Evolutionary conservation across 441 rosid species (phyloP).

Genomic region (Adansonia rubrostipa): DNA sequence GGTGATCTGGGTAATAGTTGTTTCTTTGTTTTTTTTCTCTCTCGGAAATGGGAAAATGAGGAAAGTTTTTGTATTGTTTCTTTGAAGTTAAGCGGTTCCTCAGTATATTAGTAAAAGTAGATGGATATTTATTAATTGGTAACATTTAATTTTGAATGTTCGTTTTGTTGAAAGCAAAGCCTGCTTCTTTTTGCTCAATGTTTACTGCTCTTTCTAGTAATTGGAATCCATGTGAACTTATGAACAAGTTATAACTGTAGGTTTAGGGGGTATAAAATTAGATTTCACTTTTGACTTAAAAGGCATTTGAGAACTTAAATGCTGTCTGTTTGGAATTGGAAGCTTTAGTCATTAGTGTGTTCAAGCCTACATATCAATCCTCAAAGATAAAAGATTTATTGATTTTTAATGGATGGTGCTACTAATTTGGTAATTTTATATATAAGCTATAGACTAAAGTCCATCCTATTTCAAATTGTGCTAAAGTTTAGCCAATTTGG

Average conservation of each 20-base stretch:
- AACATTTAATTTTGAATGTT: neutral
- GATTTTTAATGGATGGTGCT: slow-evolving; percentile 17
- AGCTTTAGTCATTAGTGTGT: neutral
- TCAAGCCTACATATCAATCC: neutral
- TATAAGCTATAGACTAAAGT: neutral
- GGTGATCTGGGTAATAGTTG: slow-evolving; percentile 11
- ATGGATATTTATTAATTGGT: slow-evolving; percentile 1
- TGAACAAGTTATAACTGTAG: neutral
- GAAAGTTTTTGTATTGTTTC: neutral
- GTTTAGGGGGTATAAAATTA: neutral
- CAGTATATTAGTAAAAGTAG: neutral
- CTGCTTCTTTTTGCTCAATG: neutral
- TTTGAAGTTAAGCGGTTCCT: slow-evolving; percentile 1
- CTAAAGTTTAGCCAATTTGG: neutral
- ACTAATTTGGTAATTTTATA: neutral
- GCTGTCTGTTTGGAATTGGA: neutral
- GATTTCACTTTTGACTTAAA: too few relatives aligned
- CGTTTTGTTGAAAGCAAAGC: slow-evolving; percentile 16
- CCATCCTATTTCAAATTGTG: slow-evolving; percentile 6
- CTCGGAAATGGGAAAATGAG: too few relatives aligned
- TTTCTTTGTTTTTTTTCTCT: neutral
- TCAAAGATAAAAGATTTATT: neutral
- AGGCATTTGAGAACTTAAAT: neutral
- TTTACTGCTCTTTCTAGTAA: neutral
- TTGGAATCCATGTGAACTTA: slow-evolving; percentile 7